phyloP scores from a whole-genome alignment of 2,329 filamentous ascomycete genomes.

The Akanthomyces uredinophilus region DNA sequence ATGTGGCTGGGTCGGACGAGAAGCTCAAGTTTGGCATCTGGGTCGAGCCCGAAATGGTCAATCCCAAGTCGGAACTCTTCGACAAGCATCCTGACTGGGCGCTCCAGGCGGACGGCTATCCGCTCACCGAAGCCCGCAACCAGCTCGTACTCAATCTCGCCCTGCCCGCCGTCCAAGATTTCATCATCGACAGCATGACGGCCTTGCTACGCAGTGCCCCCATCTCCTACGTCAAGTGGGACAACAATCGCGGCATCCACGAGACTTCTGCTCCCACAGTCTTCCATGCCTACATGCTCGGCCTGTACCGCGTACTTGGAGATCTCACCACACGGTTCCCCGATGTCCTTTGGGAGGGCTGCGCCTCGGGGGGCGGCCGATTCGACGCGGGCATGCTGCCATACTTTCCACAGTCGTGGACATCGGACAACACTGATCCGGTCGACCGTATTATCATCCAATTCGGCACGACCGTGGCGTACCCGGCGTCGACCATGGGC shows the following conservation, averaged over 20 bases:
- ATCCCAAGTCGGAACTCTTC: slow-evolving; percentile 56
- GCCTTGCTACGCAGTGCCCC: slow-evolving; percentile 47
- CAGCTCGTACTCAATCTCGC: slow-evolving; percentile 59
- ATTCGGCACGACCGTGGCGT: slow-evolving; percentile 57
- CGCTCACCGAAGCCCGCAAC: slow-evolving; percentile 49
- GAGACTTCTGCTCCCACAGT: slow-evolving; percentile 49
- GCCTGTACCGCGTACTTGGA: slow-evolving; percentile 57
- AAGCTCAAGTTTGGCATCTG: slow-evolving; percentile 58
- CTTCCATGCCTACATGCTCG: slow-evolving; percentile 56
- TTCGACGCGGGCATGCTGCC: slow-evolving; percentile 59
- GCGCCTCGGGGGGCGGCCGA: slow-evolving; percentile 58
- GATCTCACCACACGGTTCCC: slow-evolving; percentile 55
- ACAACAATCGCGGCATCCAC: slow-evolving; percentile 61
- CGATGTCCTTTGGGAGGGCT: slow-evolving; percentile 60
- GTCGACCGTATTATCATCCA: slow-evolving; percentile 58
- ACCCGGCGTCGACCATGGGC: slow-evolving; percentile 58
- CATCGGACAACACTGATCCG: slow-evolving; percentile 60
- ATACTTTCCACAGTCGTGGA: slow-evolving; percentile 63
- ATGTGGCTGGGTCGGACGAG: slow-evolving; percentile 39
- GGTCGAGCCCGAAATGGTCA: slow-evolving; percentile 66
- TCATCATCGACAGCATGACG: slow-evolving; percentile 51
- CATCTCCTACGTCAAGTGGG: slow-evolving; percentile 61
- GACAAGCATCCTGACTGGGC: slow-evolving; percentile 59
- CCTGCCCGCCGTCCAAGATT: slow-evolving; percentile 56
- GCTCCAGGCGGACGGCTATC: slow-evolving; percentile 50